phyloP scores from a whole-genome alignment of 495 filamentous ascomycete species.

The Entonaema liquescens region DNA sequence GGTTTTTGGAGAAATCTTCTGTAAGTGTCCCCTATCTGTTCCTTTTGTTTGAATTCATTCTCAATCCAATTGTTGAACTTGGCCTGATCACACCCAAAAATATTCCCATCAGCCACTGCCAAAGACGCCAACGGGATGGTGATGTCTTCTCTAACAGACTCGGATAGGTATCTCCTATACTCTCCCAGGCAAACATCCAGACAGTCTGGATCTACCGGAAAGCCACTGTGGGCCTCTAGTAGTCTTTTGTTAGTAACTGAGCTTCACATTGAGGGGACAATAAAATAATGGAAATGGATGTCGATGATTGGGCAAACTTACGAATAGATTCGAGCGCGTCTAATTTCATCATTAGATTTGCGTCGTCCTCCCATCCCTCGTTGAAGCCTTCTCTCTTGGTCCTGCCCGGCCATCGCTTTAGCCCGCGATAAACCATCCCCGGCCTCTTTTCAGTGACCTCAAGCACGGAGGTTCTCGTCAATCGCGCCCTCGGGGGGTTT shows the following conservation, averaged over 20 bases:
- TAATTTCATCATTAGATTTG: too few relatives aligned
- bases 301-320: too few relatives aligned
- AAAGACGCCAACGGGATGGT: background rate
- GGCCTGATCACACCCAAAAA: background rate
- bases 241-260: background rate
- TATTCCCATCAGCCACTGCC: too few relatives aligned
- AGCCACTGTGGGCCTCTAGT: background rate
- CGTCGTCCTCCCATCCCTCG: background rate
- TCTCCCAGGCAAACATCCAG: background rate
- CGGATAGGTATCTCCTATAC: background rate
- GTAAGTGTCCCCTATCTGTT: background rate
- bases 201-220: background rate
- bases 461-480: slow-evolving; percentile 12
- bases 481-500: background rate
- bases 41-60: background rate
- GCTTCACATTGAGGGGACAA: background rate
- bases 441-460: background rate
- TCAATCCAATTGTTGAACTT: background rate
- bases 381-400: too few relatives aligned
- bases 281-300: too few relatives aligned
- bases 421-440: background rate
- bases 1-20: background rate
- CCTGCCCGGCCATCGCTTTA: too few relatives aligned
- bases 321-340: too few relatives aligned
- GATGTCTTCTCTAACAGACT: background rate